phyloP scores from a whole-genome alignment of 2,329 filamentous ascomycete species.

The Eurotiales sp. region DNA sequence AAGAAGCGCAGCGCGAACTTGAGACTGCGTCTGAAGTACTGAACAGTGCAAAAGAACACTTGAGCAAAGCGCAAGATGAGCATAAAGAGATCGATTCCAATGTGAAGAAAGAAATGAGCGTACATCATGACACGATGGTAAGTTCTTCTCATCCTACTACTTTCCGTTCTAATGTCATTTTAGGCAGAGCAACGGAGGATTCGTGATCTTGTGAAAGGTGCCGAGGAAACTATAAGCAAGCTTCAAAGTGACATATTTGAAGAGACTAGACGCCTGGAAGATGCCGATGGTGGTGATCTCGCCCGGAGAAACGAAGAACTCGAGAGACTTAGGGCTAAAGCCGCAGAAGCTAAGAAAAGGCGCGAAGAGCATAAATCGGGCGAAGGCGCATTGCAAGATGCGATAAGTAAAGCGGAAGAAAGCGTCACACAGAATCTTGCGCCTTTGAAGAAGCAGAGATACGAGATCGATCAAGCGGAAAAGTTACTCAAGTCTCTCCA shows the following conservation, averaged over 20 bases:
- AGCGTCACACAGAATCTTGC: constrained; percentile 22
- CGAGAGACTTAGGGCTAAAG: constrained; percentile 53
- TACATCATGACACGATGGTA: constrained; percentile 53
- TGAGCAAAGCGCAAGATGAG: constrained; percentile 46
- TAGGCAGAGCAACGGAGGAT: constrained; percentile 66
- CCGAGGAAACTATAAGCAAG: constrained; percentile 42
- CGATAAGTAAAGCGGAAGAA: constrained; percentile 32
- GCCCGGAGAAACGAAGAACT: constrained; percentile 58
- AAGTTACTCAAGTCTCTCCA: constrained; percentile 51
- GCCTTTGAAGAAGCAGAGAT: constrained; percentile 43
- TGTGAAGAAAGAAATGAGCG: constrained; percentile 53
- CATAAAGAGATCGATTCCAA: constrained; percentile 48
- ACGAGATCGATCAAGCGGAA: constrained; percentile 55
- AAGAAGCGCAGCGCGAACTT: constrained; percentile 35
- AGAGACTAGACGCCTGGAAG: constrained; percentile 57
- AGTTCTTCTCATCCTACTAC: constrained; percentile 3
- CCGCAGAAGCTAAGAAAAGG: constrained; percentile 42
- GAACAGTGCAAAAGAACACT: constrained; percentile 41
- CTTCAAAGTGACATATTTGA: constrained; percentile 44
- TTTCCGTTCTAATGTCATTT: constrained; percentile 17
- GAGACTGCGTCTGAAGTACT: constrained; percentile 41
- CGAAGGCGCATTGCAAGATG: constrained; percentile 31
- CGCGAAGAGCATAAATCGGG: constrained; percentile 41
- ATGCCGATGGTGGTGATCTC: constrained; percentile 67
- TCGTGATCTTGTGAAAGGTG: constrained; percentile 53